phyloP scores from a whole-genome alignment of 495 filamentous ascomycete genomes.

The Talaromyces ruber region DNA sequence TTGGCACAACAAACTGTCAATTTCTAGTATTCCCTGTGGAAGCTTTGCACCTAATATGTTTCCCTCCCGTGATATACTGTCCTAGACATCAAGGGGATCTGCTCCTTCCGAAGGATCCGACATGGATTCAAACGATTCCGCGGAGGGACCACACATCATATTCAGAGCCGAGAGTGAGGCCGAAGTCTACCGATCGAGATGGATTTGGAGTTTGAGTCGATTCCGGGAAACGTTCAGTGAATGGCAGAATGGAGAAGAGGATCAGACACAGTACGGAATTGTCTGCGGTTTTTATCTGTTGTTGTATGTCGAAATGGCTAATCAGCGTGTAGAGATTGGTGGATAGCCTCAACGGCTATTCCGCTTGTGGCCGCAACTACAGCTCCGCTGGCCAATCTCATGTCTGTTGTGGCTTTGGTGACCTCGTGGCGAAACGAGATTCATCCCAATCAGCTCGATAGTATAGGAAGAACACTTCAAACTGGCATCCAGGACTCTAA shows the following conservation, averaged over 20 bases:
- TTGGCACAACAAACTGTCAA: background rate
- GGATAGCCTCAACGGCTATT: conserved; percentile 71
- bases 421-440: conserved; percentile 52
- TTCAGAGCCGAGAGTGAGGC: background rate
- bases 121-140: background rate
- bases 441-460: conserved; percentile 11
- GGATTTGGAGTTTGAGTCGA: background rate
- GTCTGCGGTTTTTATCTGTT: background rate
- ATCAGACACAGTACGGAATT: background rate
- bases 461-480: conserved; percentile 23
- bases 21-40: background rate
- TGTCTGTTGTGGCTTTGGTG: conserved; percentile 67
- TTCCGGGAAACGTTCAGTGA: background rate
- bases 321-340: conserved; percentile 44
- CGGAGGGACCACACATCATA: background rate
- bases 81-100: background rate
- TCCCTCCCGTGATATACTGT: background rate
- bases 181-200: background rate
- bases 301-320: background rate
- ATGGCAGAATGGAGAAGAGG: background rate
- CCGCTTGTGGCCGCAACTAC: conserved; percentile 65
- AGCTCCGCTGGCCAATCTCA: conserved; percentile 65
- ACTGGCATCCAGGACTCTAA: conserved; percentile 38
- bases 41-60: background rate
- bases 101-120: background rate